Percentiles rank a stretch among this genome's conserved stretches.
phyloP scores from a whole-genome alignment of 768 basidiomycete species.

The Piloderma croceum region DNA sequence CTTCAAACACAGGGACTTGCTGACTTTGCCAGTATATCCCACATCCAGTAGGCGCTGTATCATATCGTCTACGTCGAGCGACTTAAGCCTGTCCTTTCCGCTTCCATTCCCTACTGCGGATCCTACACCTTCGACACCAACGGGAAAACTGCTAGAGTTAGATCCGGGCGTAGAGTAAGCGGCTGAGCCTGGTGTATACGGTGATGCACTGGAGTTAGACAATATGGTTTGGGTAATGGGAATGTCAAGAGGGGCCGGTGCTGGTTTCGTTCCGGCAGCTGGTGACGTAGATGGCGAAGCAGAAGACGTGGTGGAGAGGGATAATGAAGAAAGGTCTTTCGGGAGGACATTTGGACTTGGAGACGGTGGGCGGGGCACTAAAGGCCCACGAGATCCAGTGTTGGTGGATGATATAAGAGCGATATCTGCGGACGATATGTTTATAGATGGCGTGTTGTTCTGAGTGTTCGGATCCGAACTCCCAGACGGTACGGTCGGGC shows the following conservation, averaged over 20 bases:
- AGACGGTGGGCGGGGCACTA: conserved; percentile 10
- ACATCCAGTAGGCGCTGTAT: conserved; percentile 93
- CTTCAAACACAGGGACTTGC: conserved; percentile 92
- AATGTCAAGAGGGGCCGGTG: conserved; percentile 64
- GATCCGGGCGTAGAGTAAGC: conserved; percentile 22
- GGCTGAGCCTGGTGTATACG: conserved; percentile 49
- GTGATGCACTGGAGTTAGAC: conserved; percentile 55
- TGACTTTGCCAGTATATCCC: conserved; percentile 96
- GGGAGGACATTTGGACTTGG: conserved; percentile 1
- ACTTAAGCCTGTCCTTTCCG: conserved; percentile 56
- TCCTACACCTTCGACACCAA: conserved; percentile 28
- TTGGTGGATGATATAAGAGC: conserved; percentile 20
- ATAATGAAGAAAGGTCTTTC: not conserved
- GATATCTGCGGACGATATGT: conserved; percentile 39
- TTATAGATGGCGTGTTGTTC: conserved; percentile 43
- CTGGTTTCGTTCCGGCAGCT: conserved; percentile 31
- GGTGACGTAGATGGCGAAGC: conserved; percentile 21
- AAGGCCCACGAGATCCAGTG: conserved; percentile 3
- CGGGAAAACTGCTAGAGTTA: conserved; percentile 31
- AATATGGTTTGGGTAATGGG: conserved; percentile 83
- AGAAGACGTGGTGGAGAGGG: conserved; percentile 9
- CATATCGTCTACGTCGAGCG: conserved; percentile 96
- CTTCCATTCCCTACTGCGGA: conserved; percentile 32
- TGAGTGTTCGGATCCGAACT: conserved; percentile 34
- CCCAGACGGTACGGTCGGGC: conserved; percentile 25